These are phyloP conservation scores for Sphaerostilbella broomeana DNA, from an alignment of 2,329 filamentous ascomycete species.

Conservation along the genomic window DNA sequence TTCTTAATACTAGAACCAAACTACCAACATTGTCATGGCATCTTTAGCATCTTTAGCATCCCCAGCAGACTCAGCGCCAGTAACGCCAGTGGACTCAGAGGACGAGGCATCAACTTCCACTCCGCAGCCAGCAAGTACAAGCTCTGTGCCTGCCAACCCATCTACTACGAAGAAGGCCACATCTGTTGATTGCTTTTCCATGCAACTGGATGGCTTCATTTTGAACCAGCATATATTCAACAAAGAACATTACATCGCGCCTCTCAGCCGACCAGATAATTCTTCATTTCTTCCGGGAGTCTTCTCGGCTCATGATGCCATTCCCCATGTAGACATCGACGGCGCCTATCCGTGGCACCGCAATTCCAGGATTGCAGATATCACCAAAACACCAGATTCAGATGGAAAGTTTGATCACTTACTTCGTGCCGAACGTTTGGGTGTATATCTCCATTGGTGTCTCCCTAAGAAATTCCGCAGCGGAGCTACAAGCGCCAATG, in stretches of 20 bases:
- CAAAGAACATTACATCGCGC: background rate
- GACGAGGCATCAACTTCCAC: no score
- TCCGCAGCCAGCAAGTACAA: no score
- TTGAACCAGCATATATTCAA: background rate
- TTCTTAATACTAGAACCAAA: no score
- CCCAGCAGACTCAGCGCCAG: no score
- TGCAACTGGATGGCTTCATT: background rate
- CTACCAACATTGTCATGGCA: no score
- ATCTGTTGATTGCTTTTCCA: background rate
- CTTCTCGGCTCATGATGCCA: background rate
- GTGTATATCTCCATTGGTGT: background rate
- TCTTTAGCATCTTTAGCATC: no score
- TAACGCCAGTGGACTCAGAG: no score
- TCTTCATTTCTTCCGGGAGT: background rate
- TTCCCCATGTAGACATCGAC: background rate
- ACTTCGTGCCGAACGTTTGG: background rate
- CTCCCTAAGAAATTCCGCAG: background rate
- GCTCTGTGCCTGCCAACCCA: no score
- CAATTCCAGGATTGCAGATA: background rate
- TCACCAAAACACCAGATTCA: background rate
- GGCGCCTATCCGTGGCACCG: background rate
- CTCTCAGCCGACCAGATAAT: background rate
- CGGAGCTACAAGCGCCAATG: background rate
- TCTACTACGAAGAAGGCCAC: background rate
- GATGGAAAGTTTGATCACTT: background rate